Conservation (phyloP, 2,329 filamentous ascomycete species). For the Zymoseptoria ardabiliae region DNA sequence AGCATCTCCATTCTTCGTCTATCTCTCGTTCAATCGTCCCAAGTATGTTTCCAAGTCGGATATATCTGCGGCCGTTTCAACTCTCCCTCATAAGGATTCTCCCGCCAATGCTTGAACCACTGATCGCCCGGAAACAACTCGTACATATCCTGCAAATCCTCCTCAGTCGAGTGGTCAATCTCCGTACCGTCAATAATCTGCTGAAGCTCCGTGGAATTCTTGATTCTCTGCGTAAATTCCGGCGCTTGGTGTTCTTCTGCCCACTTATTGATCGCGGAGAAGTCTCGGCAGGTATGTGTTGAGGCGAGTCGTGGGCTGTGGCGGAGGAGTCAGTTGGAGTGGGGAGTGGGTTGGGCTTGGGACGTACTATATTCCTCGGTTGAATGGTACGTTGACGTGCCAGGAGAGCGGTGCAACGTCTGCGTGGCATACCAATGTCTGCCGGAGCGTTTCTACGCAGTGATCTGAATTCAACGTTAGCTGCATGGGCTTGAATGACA, state of each 20-base stretch:
- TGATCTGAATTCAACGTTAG: not conserved
- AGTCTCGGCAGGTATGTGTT: not conserved
- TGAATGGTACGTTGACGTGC: not conserved
- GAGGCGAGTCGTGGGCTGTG: not conserved
- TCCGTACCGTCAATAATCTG: not conserved
- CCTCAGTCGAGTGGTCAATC: not conserved
- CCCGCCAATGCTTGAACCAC: not conserved
- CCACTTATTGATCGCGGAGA: not conserved
- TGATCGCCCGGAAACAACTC: not conserved
- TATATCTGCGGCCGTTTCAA: not conserved
- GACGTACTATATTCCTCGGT: not conserved
- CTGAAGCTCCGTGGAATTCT: not conserved
- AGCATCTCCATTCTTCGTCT: not conserved
- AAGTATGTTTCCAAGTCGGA: not conserved
- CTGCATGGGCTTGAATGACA: not conserved
- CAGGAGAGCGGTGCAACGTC: not conserved
- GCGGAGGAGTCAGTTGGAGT: not conserved
- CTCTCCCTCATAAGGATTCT: not conserved
- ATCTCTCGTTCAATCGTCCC: not conserved
- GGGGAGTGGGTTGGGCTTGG: not conserved
- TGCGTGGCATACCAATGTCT: not conserved
- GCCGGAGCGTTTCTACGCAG: not conserved
- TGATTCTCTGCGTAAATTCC: not conserved
- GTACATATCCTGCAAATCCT: not conserved
- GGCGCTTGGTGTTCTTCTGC: not conserved